A percentile compares a stretch with the other conserved stretches of the same genome.
phyloP scores from a whole-genome alignment of 2,329 filamentous ascomycete genomes.

The Onygenales sp. region DNA sequence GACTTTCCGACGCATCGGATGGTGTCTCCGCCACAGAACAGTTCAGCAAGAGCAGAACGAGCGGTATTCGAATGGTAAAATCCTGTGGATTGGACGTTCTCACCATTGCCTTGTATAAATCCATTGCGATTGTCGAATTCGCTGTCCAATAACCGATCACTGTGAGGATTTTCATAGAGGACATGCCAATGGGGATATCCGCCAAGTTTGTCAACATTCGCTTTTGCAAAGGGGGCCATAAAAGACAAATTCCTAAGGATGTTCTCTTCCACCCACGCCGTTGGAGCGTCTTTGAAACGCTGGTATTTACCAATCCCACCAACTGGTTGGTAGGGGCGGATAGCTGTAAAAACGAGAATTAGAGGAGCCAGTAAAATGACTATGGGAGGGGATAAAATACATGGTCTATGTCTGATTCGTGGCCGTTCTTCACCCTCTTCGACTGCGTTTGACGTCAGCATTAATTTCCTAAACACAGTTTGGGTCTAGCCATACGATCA shows the following conservation, averaged over 20 bases:
- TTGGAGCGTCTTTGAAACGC: slow-evolving; percentile 1
- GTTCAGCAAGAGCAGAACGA: background rate
- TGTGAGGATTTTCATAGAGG: background rate
- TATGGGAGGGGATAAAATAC: background rate
- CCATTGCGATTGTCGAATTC: background rate
- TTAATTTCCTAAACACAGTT: no score
- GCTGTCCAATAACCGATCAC: background rate
- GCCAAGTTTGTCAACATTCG: background rate
- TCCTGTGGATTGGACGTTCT: background rate
- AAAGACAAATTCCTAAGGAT: background rate
- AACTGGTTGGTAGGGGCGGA: background rate
- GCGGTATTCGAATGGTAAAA: background rate
- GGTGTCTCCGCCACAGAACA: background rate
- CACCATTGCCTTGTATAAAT: background rate
- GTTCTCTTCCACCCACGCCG: background rate
- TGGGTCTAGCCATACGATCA: background rate
- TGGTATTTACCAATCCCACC: background rate
- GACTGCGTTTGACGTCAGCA: no score
- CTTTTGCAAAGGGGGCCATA: background rate
- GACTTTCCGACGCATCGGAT: background rate
- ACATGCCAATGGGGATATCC: background rate
- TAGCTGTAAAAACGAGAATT: background rate
- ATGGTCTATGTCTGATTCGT: background rate
- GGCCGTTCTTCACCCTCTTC: no score
- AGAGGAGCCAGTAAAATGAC: background rate